Conservation (phyloP, 306 rosid genomes). For the Hippophae gyantsensis region DNA sequence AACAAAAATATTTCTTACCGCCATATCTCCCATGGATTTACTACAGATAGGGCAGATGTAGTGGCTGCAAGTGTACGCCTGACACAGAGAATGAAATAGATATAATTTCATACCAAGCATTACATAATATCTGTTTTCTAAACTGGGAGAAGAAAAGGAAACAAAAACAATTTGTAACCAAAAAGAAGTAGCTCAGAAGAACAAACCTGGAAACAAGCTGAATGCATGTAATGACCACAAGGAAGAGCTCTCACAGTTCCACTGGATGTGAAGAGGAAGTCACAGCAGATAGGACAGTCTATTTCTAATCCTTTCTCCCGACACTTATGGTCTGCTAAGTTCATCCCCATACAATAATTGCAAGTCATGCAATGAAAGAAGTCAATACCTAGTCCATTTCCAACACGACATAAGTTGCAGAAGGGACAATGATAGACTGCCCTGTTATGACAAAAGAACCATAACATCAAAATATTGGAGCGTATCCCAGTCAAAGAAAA, state of each 20-base stretch:
- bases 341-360: constrained; percentile 75
- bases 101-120: neutral
- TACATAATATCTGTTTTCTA: constrained; percentile 2
- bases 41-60: constrained; percentile 94
- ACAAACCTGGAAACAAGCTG: constrained; percentile 80
- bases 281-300: constrained; percentile 82
- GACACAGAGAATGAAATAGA: constrained; percentile 9
- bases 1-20: constrained; percentile 30
- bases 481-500: neutral
- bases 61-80: constrained; percentile 92
- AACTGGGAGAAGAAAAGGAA: constrained; percentile 1
- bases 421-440: constrained; percentile 84
- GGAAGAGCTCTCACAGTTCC: constrained; percentile 78
- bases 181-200: constrained; percentile 3
- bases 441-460: constrained; percentile 28
- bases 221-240: constrained; percentile 91
- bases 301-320: constrained; percentile 73
- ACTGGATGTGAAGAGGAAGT: constrained; percentile 74
- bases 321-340: constrained; percentile 58
- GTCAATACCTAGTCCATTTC: constrained; percentile 84
- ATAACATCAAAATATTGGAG: neutral
- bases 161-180: constrained; percentile 3
- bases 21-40: constrained; percentile 96
- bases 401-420: constrained; percentile 94
- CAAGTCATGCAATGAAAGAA: constrained; percentile 93